These are phyloP conservation scores for Ajuga chamaepitys DNA, from an alignment of 257 asterid species.

Conservation along the genomic window DNA sequence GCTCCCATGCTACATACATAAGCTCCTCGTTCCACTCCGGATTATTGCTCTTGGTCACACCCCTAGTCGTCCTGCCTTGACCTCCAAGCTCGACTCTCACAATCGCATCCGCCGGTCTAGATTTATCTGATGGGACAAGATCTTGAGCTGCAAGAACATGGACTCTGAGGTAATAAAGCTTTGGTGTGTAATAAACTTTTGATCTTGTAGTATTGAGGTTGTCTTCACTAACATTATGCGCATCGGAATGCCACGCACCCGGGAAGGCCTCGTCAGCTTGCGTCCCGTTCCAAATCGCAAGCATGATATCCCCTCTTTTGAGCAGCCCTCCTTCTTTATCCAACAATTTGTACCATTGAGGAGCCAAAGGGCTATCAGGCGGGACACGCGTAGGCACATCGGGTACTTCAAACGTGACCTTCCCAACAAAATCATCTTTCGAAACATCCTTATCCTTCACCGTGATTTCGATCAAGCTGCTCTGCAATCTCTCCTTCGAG, in stretches of 20 bases:
- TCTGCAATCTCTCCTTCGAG: constrained; percentile 64
- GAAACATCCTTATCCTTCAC: constrained; percentile 72
- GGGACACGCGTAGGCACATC: constrained; percentile 72
- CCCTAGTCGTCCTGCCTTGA: constrained; percentile 58
- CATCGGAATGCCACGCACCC: constrained; percentile 88
- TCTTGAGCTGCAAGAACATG: constrained; percentile 80
- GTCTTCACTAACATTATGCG: constrained; percentile 59
- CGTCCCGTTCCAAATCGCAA: constrained; percentile 93
- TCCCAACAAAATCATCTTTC: constrained; percentile 74
- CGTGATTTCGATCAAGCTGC: constrained; percentile 55
- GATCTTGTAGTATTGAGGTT: constrained; percentile 52
- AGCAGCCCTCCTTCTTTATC: constrained; percentile 53
- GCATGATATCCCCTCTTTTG: constrained; percentile 68
- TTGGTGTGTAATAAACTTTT: constrained; percentile 77
- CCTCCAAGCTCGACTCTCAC: constrained; percentile 61
- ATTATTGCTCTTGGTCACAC: constrained; percentile 34
- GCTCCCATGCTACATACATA: constrained; percentile 77
- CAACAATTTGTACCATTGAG: constrained; percentile 67
- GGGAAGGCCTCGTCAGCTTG: constrained; percentile 94
- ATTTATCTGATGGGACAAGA: constrained; percentile 54
- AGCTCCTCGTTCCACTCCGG: constrained; percentile 93
- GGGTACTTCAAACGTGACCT: constrained; percentile 48
- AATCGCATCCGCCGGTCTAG: constrained; percentile 40
- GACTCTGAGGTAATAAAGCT: constrained; percentile 57
- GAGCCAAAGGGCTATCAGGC: constrained; percentile 87